Conservation (phyloP, 352 stramenopile genomes). For the Globisporangium abappressorium region DNA sequence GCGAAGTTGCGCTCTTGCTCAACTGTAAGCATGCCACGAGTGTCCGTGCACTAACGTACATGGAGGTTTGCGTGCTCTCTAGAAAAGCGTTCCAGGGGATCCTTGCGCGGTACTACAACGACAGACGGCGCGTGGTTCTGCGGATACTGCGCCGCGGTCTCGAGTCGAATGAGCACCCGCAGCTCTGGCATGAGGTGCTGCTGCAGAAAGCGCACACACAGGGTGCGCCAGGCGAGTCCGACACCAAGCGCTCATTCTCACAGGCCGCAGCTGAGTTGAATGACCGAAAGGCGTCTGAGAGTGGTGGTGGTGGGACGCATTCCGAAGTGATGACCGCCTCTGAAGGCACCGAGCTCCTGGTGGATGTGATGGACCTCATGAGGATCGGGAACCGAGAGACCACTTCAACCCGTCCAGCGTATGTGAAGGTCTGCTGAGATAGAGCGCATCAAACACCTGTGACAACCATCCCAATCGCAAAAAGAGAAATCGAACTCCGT, state of each 20-base stretch:
- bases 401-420: background rate
- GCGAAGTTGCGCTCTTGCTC: constrained; percentile 22
- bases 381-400: background rate
- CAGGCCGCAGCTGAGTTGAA: background rate
- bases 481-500: background rate
- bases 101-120: constrained; percentile 19
- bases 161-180: constrained; percentile 22
- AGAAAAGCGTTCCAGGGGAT: constrained; percentile 18
- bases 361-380: background rate
- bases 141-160: constrained; percentile 20
- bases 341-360: constrained; percentile 13
- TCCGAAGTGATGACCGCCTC: background rate
- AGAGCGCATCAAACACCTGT: background rate
- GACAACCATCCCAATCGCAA: background rate
- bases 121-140: constrained; percentile 20
- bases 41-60: constrained; percentile 21
- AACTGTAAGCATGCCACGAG: constrained; percentile 23
- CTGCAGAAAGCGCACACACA: background rate
- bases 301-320: background rate
- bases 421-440: background rate
- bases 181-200: constrained; percentile 19
- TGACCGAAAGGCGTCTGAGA: background rate
- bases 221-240: background rate
- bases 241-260: background rate
- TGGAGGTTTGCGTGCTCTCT: constrained; percentile 23